A percentile compares a stretch with the other conserved stretches of the same genome.
Conservation (phyloP, 495 filamentous ascomycete species). For the Penicillium fimorum region DNA sequence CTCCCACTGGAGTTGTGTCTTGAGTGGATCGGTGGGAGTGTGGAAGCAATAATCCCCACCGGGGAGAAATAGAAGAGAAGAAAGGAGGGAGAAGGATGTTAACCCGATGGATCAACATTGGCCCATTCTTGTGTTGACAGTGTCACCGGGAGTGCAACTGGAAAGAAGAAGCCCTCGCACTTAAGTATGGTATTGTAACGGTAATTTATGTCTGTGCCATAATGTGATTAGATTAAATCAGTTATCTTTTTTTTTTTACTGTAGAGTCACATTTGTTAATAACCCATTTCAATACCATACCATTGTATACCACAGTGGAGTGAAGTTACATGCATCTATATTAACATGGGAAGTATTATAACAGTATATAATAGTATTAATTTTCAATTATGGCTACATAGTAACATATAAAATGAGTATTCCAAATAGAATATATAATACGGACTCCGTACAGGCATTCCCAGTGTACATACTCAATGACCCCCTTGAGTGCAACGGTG, state of each 20-base stretch:
- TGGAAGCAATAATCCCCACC: constrained; percentile 18
- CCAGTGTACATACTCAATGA: constrained; percentile 27
- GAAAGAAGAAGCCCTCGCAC: constrained; percentile 24
- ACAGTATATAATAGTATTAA: neutral
- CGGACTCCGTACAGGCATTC: constrained; percentile 13
- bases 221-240: too few species aligned
- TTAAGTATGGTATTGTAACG: constrained; percentile 26
- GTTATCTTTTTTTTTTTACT: too few species aligned
- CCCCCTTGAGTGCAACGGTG: constrained; percentile 46
- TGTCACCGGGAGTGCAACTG: constrained; percentile 30
- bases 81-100: constrained; percentile 3
- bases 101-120: constrained; percentile 40
- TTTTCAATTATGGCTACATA: too few species aligned
- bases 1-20: constrained; percentile 30
- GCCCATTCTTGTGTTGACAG: constrained; percentile 33
- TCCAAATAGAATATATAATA: neutral
- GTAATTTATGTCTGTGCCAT: constrained; percentile 2
- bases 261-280: neutral
- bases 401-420: too few species aligned
- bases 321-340: neutral
- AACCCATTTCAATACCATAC: neutral
- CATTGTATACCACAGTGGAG: neutral
- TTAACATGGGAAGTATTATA: neutral
- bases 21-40: constrained; percentile 30
- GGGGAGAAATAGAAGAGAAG: constrained; percentile 1